A percentile compares a stretch with the other conserved stretches of the same genome.
These are phyloP conservation scores for Allium sativum DNA, from an alignment of 106 monocot genomes.

Conservation along the genomic window DNA sequence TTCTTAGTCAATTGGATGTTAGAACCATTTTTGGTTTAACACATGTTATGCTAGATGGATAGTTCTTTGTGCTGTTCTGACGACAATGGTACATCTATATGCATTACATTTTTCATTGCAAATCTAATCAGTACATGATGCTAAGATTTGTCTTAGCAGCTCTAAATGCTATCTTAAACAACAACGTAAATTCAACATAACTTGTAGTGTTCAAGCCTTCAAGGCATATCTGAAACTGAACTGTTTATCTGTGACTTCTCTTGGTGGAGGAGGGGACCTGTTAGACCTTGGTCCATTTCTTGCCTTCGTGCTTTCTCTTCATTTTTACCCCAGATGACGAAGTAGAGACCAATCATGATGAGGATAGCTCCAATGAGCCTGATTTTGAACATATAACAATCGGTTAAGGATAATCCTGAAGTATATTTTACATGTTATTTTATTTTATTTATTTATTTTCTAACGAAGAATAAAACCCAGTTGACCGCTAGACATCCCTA, in stretches of 20 bases:
- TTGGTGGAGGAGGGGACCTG: constrained; percentile 9
- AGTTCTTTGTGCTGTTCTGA: too few relatives aligned
- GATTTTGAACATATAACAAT: neutral
- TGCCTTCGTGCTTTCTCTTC: constrained; percentile 9
- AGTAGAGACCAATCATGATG: constrained; percentile 14
- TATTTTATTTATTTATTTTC: too few relatives aligned
- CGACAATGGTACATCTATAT: too few relatives aligned
- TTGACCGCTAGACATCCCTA: too few relatives aligned
- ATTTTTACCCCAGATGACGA: constrained; percentile 13
- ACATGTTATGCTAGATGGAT: too few relatives aligned
- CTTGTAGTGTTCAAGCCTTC: constrained; percentile 1
- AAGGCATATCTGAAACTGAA: constrained; percentile 7
- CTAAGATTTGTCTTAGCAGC: neutral
- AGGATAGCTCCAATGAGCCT: constrained; percentile 16
- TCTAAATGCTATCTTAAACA: constrained; percentile 1
- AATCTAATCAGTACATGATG: neutral
- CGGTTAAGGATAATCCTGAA: too few relatives aligned
- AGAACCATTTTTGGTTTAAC: too few relatives aligned
- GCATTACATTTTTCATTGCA: too few relatives aligned
- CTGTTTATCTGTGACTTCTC: constrained; percentile 2
- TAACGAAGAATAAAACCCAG: too few relatives aligned
- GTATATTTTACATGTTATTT: too few relatives aligned
- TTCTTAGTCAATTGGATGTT: too few relatives aligned
- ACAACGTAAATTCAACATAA: neutral
- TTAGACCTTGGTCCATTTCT: neutral